Percentiles rank a stretch among this genome's conserved stretches.
Conservation (phyloP, 371 early-diverging fungal species). For the Apophysomyces trapeziformis region DNA sequence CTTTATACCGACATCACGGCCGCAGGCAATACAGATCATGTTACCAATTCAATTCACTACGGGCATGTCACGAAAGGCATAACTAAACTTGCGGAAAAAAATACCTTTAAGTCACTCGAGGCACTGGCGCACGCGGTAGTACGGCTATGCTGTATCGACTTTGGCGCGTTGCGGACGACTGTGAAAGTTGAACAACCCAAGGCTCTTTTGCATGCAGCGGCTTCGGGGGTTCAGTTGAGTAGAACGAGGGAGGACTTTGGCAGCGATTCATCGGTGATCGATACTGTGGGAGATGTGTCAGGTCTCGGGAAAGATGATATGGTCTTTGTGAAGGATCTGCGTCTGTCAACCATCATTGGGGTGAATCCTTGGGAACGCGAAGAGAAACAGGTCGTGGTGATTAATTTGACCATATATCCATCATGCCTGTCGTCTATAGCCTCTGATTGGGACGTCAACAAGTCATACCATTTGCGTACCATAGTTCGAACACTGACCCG, state of each 20-base stretch:
- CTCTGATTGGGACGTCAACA: slow-evolving; percentile 61
- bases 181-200: slow-evolving; percentile 87
- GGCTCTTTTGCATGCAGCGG: slow-evolving; percentile 89
- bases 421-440: slow-evolving; percentile 41
- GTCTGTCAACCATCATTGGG: slow-evolving; percentile 88
- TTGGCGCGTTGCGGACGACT: slow-evolving; percentile 65
- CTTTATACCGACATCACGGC: slow-evolving; percentile 76
- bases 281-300: slow-evolving; percentile 48
- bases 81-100: slow-evolving; percentile 75
- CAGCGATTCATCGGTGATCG: slow-evolving; percentile 13
- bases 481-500: slow-evolving; percentile 79
- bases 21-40: slow-evolving; percentile 79
- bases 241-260: slow-evolving; percentile 63
- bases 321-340: slow-evolving; percentile 83
- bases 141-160: slow-evolving; percentile 59
- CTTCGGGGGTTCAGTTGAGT: slow-evolving; percentile 86
- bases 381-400: slow-evolving; percentile 88
- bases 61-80: slow-evolving; percentile 79
- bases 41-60: slow-evolving; percentile 85
- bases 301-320: slow-evolving; percentile 47
- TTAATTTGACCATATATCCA: slow-evolving; percentile 82
- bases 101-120: slow-evolving; percentile 73
- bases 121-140: slow-evolving; percentile 75
- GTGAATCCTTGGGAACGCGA: slow-evolving; percentile 96
- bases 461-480: slow-evolving; percentile 81